Percentiles rank a stretch among this genome's conserved stretches.
These are phyloP conservation scores for Trichomonascus vanleenenianus DNA, from an alignment of 805 yeast species.

Conservation along the genomic window DNA sequence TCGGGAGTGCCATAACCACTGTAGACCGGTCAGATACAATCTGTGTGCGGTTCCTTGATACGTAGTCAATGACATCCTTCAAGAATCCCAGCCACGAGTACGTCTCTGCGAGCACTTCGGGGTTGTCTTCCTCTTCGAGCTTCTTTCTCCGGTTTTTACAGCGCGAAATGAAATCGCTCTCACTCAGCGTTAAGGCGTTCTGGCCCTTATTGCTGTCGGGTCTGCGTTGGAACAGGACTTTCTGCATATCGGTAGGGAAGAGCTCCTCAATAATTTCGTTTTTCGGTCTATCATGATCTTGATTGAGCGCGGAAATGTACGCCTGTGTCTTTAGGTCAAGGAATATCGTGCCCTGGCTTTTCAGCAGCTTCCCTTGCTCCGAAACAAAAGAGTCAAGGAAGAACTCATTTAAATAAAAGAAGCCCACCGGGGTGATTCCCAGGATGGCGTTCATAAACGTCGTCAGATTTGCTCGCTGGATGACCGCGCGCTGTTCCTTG, in stretches of 20 bases:
- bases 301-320: constrained; percentile 75
- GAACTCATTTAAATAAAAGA: constrained; percentile 74
- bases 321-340: constrained; percentile 94
- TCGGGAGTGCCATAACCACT: no score
- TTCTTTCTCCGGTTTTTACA: constrained; percentile 65
- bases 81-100: constrained; percentile 85
- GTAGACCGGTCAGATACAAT: background rate
- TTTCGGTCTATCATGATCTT: constrained; percentile 40
- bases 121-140: constrained; percentile 38
- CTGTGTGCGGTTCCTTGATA: constrained; percentile 41
- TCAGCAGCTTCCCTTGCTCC: constrained; percentile 52
- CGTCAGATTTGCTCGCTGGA: constrained; percentile 80
- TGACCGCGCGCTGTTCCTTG: constrained; percentile 42
- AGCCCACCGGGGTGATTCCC: constrained; percentile 80
- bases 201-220: constrained; percentile 14
- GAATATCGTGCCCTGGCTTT: constrained; percentile 71
- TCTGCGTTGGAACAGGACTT: constrained; percentile 30
- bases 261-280: constrained; percentile 65
- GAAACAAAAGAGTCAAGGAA: constrained; percentile 88
- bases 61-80: constrained; percentile 70
- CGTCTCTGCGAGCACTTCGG: constrained; percentile 51
- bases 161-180: constrained; percentile 66
- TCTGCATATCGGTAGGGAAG: constrained; percentile 58
- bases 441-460: constrained; percentile 83
- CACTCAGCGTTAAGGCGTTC: constrained; percentile 50